Evolutionary conservation across 225 moss, liverwort and hornwort species (phyloP).

Genomic region (Polytrichum formosum): DNA sequence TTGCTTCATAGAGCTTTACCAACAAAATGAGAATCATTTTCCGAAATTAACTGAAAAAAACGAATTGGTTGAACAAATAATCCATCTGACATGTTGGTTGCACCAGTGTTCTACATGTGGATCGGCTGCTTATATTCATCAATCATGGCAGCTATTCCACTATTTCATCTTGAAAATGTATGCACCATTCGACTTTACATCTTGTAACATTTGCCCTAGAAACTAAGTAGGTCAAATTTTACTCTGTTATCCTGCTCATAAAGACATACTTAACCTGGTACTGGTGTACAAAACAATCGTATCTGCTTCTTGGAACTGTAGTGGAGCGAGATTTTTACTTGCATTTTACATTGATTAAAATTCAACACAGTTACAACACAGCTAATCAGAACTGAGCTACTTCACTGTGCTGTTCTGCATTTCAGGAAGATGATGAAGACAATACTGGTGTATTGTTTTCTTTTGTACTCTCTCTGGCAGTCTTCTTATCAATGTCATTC

Average conservation of each 20-base stretch:
- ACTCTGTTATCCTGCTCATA: too few relatives aligned
- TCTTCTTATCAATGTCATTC: slow-evolving; percentile 60
- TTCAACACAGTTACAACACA: slow-evolving; percentile 2
- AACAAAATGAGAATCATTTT: too few relatives aligned
- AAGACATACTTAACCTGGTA: too few relatives aligned
- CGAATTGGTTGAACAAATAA: too few relatives aligned
- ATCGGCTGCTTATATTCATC: slow-evolving; percentile 75
- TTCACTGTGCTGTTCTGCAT: slow-evolving; percentile 1
- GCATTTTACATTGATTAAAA: slow-evolving; percentile 3
- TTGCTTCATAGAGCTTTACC: too few relatives aligned
- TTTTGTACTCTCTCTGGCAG: slow-evolving; percentile 78
- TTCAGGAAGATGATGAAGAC: slow-evolving; percentile 36
- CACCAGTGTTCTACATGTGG: slow-evolving; percentile 84
- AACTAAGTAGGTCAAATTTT: too few relatives aligned
- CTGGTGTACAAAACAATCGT: too few relatives aligned
- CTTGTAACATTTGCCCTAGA: too few relatives aligned
- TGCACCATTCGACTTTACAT: slow-evolving; percentile 13
- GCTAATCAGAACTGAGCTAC: neutral
- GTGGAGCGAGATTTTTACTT: slow-evolving; percentile 1
- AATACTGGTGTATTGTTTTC: slow-evolving; percentile 65
- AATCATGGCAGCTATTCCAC: slow-evolving; percentile 76
- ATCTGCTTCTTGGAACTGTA: too few relatives aligned
- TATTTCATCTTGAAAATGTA: slow-evolving; percentile 52
- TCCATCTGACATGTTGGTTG: slow-evolving; percentile 16
- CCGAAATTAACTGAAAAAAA: too few relatives aligned